Evolutionary conservation across 768 basidiomycete species (phyloP).

Genomic region (Rhodosporidiobolus sp.): DNA sequence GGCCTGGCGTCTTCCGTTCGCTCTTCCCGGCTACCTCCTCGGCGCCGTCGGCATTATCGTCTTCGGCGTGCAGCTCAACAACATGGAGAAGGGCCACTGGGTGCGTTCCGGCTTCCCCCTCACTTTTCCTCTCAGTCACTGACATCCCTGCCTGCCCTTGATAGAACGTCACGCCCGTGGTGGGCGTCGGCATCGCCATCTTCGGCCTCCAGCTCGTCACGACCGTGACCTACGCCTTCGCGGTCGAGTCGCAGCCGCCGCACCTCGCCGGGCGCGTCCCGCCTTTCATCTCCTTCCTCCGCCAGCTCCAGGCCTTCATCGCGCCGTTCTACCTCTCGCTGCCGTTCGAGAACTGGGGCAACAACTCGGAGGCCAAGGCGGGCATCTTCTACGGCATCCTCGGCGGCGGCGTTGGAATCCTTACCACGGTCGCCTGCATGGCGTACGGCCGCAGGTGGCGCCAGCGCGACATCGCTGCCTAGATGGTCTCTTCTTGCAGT

Average conservation of each 20-base stretch:
- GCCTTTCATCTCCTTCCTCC: conserved; percentile 24
- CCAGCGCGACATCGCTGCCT: neutral
- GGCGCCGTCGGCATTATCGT: conserved; percentile 32
- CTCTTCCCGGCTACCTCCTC: conserved; percentile 39
- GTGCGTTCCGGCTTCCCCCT: neutral
- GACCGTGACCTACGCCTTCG: conserved; percentile 22
- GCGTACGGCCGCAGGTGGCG: conserved; percentile 3
- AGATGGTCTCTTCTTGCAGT: neutral
- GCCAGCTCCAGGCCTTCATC: conserved; percentile 31
- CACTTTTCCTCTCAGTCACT: no score
- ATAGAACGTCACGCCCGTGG: conserved; percentile 27
- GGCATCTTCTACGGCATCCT: conserved; percentile 2
- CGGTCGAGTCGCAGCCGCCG: conserved; percentile 15
- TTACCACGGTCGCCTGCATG: neutral
- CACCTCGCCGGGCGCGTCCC: neutral
- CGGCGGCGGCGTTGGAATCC: conserved; percentile 5
- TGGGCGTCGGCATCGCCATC: conserved; percentile 34
- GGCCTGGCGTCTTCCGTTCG: conserved; percentile 39
- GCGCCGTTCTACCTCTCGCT: conserved; percentile 37
- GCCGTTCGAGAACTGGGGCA: conserved; percentile 25
- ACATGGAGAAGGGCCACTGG: conserved; percentile 17
- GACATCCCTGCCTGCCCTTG: no score
- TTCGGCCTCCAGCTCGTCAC: conserved; percentile 36
- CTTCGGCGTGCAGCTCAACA: conserved; percentile 28
- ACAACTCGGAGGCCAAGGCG: conserved; percentile 19